Evolutionary conservation across 441 rosid genomes (phyloP).

Genomic region (Dalechampia spathulata): DNA sequence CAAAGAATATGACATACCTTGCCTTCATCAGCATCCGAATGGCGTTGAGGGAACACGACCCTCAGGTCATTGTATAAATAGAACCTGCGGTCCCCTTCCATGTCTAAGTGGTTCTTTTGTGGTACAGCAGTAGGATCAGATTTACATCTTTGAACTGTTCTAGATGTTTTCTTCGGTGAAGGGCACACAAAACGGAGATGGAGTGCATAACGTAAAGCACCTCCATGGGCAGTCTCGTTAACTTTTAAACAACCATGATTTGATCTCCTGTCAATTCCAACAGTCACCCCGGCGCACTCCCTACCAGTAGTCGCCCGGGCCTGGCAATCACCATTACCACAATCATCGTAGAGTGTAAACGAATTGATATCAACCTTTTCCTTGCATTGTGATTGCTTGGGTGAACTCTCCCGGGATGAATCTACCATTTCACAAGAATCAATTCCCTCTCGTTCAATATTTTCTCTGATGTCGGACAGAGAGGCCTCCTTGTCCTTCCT

Average conservation of each 20-base stretch:
- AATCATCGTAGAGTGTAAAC: conserved; percentile 18
- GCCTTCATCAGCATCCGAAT: conserved; percentile 93
- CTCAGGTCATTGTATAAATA: conserved; percentile 85
- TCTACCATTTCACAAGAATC: conserved; percentile 4
- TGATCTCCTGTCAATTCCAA: conserved; percentile 23
- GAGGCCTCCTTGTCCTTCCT: conserved; percentile 16
- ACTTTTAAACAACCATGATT: conserved; percentile 39
- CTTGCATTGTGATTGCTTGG: conserved; percentile 7
- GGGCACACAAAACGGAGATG: conserved; percentile 88
- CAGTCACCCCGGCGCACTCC: conserved; percentile 17
- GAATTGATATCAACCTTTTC: conserved; percentile 11
- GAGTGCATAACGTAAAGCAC: conserved; percentile 85
- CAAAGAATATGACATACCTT: conserved; percentile 71
- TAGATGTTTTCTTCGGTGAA: conserved; percentile 45
- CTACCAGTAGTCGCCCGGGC: conserved; percentile 2
- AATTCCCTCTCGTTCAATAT: conserved; percentile 6
- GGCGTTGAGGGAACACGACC: conserved; percentile 94
- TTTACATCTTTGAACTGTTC: conserved; percentile 40
- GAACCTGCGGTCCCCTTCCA: conserved; percentile 60
- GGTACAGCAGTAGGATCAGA: conserved; percentile 32
- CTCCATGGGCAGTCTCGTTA: conserved; percentile 45
- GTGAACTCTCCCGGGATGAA: conserved; percentile 12
- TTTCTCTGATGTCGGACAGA: background rate
- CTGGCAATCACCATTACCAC: conserved; percentile 17
- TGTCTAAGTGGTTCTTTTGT: conserved; percentile 27